A percentile compares a stretch with the other conserved stretches of the same genome.
Evolutionary conservation across 495 filamentous ascomycete genomes (phyloP).

Genomic region (Entonaema liquescens): DNA sequence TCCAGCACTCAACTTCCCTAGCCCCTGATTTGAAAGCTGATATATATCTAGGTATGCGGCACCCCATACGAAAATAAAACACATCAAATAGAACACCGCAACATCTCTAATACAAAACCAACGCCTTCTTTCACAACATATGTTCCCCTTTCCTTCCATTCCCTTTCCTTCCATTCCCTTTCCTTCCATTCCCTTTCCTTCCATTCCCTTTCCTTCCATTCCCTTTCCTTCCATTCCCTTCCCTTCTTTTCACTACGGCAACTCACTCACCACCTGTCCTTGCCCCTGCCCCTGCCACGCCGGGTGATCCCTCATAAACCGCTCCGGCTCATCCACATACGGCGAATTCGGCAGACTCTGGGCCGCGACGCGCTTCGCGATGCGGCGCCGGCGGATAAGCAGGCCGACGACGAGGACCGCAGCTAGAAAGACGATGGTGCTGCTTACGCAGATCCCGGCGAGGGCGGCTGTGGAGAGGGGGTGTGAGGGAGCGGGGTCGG

Average conservation of each 20-base stretch:
- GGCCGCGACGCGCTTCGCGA: conserved; percentile 15
- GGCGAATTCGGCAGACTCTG: background rate
- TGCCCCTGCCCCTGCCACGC: conserved; percentile 1
- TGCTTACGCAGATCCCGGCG: conserved; percentile 31
- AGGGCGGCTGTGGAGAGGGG: conserved; percentile 14
- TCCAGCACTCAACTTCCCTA: too few species aligned
- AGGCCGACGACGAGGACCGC: conserved; percentile 17
- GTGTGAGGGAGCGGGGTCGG: background rate
- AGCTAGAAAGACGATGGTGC: conserved; percentile 2
- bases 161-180: too few species aligned
- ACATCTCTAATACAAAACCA: too few species aligned
- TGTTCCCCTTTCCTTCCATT: too few species aligned
- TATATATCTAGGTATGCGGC: too few species aligned
- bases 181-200: too few species aligned
- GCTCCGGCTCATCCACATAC: conserved; percentile 8
- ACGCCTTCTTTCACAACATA: too few species aligned
- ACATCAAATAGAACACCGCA: too few species aligned
- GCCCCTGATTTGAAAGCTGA: too few species aligned
- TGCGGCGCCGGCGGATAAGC: conserved; percentile 29
- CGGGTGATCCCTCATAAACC: conserved; percentile 26
- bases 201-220: too few species aligned
- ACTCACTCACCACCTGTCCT: background rate
- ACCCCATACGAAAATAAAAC: too few species aligned
- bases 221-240: background rate
- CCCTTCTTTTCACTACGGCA: background rate